Evolutionary conservation across 2,329 filamentous ascomycete genomes (phyloP).

Genomic region (Chaetomium sp.): DNA sequence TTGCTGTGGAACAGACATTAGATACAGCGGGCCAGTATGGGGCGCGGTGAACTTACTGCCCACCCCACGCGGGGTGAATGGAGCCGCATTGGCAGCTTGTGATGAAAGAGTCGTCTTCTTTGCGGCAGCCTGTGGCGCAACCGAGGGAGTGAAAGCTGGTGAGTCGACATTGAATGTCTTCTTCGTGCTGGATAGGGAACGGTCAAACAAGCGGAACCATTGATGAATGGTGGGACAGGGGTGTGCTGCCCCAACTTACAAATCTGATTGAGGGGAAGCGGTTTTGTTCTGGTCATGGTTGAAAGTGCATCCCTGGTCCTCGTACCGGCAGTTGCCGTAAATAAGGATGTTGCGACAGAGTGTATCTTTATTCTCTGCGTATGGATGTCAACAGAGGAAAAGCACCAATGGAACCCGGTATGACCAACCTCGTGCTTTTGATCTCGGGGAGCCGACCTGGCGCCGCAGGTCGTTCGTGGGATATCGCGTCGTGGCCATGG

Average conservation of each 20-base stretch:
- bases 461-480: slow-evolving; percentile 42
- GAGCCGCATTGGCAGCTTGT: slow-evolving; percentile 80
- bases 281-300: slow-evolving; percentile 73
- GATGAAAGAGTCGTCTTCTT: slow-evolving; percentile 79
- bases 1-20: slow-evolving; percentile 35
- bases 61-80: slow-evolving; percentile 68
- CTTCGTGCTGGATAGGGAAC: slow-evolving; percentile 39
- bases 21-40: not conserved
- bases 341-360: slow-evolving; percentile 89
- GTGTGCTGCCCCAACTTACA: slow-evolving; percentile 34
- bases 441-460: slow-evolving; percentile 50
- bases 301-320: slow-evolving; percentile 85
- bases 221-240: not conserved
- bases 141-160: slow-evolving; percentile 80
- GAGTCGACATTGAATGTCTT: slow-evolving; percentile 92
- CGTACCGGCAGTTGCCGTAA: slow-evolving; percentile 87
- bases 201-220: slow-evolving; percentile 22
- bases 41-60: slow-evolving; percentile 31
- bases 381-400: slow-evolving; percentile 12
- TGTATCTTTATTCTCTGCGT: slow-evolving; percentile 74
- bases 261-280: slow-evolving; percentile 41
- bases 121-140: slow-evolving; percentile 35
- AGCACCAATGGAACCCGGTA: not conserved
- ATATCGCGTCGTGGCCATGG: slow-evolving; percentile 43
- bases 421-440: slow-evolving; percentile 41